Evolutionary conservation across 78 protist species (phyloP).

Genomic region (Protostelium mycophagum): DNA sequence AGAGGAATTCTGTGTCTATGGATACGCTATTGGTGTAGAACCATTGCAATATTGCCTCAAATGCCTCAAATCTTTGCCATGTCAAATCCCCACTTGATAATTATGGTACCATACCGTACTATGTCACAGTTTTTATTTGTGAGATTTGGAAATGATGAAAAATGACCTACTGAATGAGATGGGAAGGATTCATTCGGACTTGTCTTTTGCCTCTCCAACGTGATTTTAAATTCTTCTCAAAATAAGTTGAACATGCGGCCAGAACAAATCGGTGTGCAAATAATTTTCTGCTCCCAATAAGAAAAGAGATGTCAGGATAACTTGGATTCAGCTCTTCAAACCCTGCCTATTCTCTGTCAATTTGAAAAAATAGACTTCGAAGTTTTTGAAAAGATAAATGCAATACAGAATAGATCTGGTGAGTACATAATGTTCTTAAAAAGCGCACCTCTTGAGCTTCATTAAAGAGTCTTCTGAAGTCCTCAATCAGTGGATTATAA

Average conservation of each 20-base stretch:
- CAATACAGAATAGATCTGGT: too few relatives aligned
- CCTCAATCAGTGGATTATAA: background rate
- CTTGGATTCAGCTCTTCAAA: background rate
- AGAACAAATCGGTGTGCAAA: background rate
- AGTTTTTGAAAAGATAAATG: too few relatives aligned
- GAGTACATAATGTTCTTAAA: background rate
- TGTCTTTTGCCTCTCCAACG: background rate
- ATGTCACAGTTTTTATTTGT: too few relatives aligned
- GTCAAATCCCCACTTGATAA: background rate
- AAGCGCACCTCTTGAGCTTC: background rate
- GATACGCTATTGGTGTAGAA: background rate
- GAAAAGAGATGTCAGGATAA: background rate
- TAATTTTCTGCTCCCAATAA: background rate
- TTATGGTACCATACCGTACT: too few relatives aligned
- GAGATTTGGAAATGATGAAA: background rate
- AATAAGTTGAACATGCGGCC: background rate
- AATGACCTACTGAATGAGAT: background rate
- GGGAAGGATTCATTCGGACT: background rate
- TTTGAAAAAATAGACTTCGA: too few relatives aligned
- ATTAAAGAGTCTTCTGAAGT: background rate
- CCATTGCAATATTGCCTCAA: background rate
- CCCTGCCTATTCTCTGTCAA: background rate
- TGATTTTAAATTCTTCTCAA: background rate
- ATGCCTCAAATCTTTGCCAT: background rate
- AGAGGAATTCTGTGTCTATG: background rate